Base-by-base conservation (phyloP, 164 flowering plant species). In the Berberis vulgaris region DNA sequence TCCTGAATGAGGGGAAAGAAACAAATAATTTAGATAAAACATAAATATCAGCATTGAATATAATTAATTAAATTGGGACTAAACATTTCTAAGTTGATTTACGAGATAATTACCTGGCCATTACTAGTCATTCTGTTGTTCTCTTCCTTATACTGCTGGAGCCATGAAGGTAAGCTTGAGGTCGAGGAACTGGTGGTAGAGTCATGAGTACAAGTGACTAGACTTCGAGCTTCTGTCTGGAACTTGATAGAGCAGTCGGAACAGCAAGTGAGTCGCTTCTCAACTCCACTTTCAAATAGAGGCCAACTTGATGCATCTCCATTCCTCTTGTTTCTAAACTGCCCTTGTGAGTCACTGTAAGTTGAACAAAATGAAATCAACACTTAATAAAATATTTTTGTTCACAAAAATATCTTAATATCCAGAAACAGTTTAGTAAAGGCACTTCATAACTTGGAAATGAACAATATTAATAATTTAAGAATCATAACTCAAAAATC, bases 91-190 rank as follows among this genome's bases (percentile, higher is more conserved):
- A 40, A 41, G 42, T 62, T 4, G 5, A 2, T 49, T 46, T 46
- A 13, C 6, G 49, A 13, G 46, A 61, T 73, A 53, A 59, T 52
- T 59, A 76, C 97, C 88, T 83, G 77, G 79, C 85, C 79, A 65
- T 79, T 76, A 45, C 55, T 58, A 4, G 43, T 55, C 10, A 63
- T 61, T 70, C 61, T 77, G 65, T 65, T 79, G 66, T 66, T 78
- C 74, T 90, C 85, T 57, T 83, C 78, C 71, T 79, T 87, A 79
- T 74, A 86, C 64, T 83, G 82, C 77, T 85, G 89, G 11, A 93
- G 96, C 98, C 98, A 93, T 72, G 86, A 71, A 56, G 98, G 98
- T 26, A 90, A 74, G 75, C 66, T 78, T 69, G 94, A 81, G 71
- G 83, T 76, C 1, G 77, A 43, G 41, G 66, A 55, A 63, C 13